phyloP scores from a whole-genome alignment of 805 yeast species.

The Kodamaea jinghongensis region DNA sequence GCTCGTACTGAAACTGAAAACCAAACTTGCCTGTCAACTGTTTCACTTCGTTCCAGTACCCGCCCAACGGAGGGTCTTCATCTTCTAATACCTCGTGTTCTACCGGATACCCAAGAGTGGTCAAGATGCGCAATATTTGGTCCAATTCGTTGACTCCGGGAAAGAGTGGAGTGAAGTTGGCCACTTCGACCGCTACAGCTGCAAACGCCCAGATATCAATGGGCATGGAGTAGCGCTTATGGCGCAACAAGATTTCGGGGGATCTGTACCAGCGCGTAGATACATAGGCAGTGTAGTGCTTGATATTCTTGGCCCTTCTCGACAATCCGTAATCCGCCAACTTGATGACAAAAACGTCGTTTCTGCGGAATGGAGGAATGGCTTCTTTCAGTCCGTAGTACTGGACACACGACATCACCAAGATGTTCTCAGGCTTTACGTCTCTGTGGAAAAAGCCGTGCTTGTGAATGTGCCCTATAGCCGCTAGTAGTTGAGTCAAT shows the following conservation, averaged over 20 bases:
- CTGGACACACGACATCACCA: conserved; percentile 57
- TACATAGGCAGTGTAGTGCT: conserved; percentile 70
- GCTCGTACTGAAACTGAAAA: conserved; percentile 52
- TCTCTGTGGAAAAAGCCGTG: conserved; percentile 79
- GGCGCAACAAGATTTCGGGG: conserved; percentile 73
- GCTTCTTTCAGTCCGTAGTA: conserved; percentile 46
- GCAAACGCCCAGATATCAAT: conserved; percentile 89
- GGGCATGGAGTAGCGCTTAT: conserved; percentile 60
- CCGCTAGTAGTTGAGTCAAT: conserved; percentile 68
- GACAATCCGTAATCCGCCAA: conserved; percentile 82
- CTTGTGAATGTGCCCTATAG: conserved; percentile 77
- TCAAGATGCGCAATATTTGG: conserved; percentile 68
- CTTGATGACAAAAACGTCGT: conserved; percentile 59
- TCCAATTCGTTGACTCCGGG: conserved; percentile 81
- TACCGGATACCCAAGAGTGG: conserved; percentile 72
- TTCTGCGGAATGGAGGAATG: conserved; percentile 39
- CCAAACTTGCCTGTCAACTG: conserved; percentile 53
- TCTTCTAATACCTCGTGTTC: conserved; percentile 18
- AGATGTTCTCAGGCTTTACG: conserved; percentile 89
- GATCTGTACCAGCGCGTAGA: conserved; percentile 86
- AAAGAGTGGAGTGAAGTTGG: conserved; percentile 72
- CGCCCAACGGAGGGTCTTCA: conserved; percentile 53
- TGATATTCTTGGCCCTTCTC: conserved; percentile 51
- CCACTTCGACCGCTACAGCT: conserved; percentile 69
- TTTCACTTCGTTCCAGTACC: conserved; percentile 68